Evolutionary conservation across 768 basidiomycete species (phyloP), one percentile per base, ranked within the genome.

Genomic region (Auricularia cornea): DNA sequence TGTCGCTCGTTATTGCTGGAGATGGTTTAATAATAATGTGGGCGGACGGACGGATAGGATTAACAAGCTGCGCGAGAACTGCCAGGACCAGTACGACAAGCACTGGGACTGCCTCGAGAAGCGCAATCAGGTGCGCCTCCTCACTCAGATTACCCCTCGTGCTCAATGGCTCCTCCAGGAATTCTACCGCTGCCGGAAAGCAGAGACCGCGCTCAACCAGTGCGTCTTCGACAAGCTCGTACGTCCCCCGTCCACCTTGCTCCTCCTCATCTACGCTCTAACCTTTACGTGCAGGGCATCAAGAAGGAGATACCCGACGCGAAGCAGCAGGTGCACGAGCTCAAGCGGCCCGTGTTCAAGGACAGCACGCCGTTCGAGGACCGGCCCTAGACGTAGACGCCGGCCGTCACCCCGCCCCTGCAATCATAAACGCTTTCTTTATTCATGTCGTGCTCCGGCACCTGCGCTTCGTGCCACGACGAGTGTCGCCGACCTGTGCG

Each of bases 161-260:
- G 51, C 44, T 48, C 29, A 6, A 5, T 51, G 31, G 52, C 2
- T 65, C 20, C 31, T 23, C 23, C 71, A 97, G 94, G 88, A 94
- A 77, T 94, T 90, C 74, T 88, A 88, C 72, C 82, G 80, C 32
- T 99, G 97, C 74, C 89, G 97, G 67, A 88, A 90, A 74, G 87
- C 86, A 3, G 97, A 99, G 74, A 86, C 88, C 66, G 74, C 84
- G 61, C 82, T 98, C 57, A 99, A 98, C 80, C 79, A 86, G 63
- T 98, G 96, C 79, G 91, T 96, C 82, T 95, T 98, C 72, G 89
- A 95, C 75, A 98, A 97, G 74, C 83, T 98, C 68, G 96, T 94
- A 68, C 68, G 91, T 84, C 60, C 44, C 20, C 44, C 6, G 3
- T 48, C 44, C 44, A 14, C 20, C 44, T 48, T 14, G 12, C 44